Base-by-base conservation (phyloP, 2,329 filamentous ascomycete genomes). In the Pseudopyrenochaeta lycopersici region DNA sequence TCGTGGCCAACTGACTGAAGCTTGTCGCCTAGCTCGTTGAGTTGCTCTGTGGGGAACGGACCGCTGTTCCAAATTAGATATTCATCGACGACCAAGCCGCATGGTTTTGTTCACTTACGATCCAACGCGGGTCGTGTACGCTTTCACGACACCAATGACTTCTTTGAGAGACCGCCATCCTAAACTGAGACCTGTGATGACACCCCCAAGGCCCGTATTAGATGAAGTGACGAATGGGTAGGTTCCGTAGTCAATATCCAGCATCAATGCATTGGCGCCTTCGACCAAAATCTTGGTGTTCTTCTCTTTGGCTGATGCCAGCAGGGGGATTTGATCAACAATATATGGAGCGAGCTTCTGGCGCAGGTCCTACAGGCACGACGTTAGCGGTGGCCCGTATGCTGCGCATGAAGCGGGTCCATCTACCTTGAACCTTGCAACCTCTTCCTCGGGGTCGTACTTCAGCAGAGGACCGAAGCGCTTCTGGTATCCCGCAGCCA, bases 391-490 rank as follows among this genome's bases (percentile, higher is more conserved):
- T n/a, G n/a, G n/a, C n/a, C n/a, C n/a, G n/a, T n/a, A n/a, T n/a
- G 20, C 17, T 21, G n/a, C 6, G 23, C 11, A 17, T 4, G 12
- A 14, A 30, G 23, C 6, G 15, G 15, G 29, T 14, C 6, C 10
- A 21, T 4, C 3, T 71, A 82, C 81, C 69, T 85, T 81, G 76
- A 88, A 90, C 35, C 80, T 78, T 15, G 72, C 73, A 59, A 92
- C 83, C 77, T 92, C 90, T 30, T 87, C 86, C 62, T 92, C 88
- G 6, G 88, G 82, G 57, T 92, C 86, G 67, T 88, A 88, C 71
- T 85, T 71, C 49, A 89, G 76, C 21, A 90, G 75, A 61, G 89
- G 84, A 7, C 89, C 89, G 64, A 86, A 92, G 46, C 88, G 81
- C 77, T 88, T 87, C 78, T 86, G 82, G 76, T 84, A 90, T n/a